Evolutionary conservation across 805 yeast genomes (phyloP).

Genomic region (Jamesozyma lodderae): DNA sequence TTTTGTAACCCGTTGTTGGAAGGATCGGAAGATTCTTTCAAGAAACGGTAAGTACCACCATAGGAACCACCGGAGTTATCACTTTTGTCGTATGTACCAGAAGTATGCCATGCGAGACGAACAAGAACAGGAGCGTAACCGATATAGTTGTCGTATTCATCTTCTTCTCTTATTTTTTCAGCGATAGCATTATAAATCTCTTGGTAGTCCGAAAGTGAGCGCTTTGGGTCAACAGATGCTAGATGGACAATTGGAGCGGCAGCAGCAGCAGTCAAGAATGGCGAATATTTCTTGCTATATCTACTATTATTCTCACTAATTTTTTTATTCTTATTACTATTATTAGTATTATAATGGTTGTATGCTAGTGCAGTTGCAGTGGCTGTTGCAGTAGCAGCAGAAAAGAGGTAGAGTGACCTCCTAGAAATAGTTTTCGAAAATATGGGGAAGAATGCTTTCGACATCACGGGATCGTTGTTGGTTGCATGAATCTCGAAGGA

Average conservation of each 20-base stretch:
- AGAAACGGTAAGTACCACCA: conserved; percentile 58
- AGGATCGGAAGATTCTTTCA: conserved; percentile 42
- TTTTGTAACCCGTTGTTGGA: conserved; percentile 58
- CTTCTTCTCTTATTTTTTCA: conserved; percentile 43
- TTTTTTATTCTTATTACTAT: conserved; percentile 11
- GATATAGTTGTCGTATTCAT: conserved; percentile 54
- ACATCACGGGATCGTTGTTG: no score
- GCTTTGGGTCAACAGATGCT: conserved; percentile 27
- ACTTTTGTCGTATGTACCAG: conserved; percentile 69
- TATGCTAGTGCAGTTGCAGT: conserved; percentile 28
- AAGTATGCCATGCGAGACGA: conserved; percentile 78
- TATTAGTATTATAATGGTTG: no score
- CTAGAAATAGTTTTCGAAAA: conserved; percentile 17
- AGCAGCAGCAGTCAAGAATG: conserved; percentile 20
- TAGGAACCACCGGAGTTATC: conserved; percentile 55
- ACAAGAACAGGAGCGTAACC: conserved; percentile 71
- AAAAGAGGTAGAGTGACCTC: conserved; percentile 16
- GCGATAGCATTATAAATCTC: conserved; percentile 68
- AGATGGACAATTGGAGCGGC: conserved; percentile 32
- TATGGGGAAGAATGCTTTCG: conserved; percentile 9
- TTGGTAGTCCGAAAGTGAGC: conserved; percentile 45
- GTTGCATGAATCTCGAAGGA: no score
- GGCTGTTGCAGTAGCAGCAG: conserved; percentile 28
- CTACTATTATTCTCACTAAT: conserved; percentile 13
- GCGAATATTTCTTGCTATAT: conserved; percentile 7